These are phyloP conservation scores for Sarocladium kiliense DNA, from an alignment of 2,329 filamentous ascomycete species.

Conservation along the genomic window DNA sequence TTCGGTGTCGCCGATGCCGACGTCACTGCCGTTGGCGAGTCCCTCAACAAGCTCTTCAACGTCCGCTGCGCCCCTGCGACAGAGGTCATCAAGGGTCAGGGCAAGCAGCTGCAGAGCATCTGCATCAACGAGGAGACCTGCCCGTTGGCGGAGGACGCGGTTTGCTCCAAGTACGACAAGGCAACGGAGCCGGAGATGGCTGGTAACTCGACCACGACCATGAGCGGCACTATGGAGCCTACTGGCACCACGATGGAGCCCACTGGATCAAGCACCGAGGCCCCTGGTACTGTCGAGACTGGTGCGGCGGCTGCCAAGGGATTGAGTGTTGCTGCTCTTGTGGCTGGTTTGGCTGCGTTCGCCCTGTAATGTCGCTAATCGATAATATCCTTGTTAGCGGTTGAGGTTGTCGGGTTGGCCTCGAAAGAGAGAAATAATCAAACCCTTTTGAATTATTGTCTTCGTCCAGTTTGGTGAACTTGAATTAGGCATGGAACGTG, in stretches of 20 bases:
- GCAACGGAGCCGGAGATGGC: slow-evolving; percentile 16
- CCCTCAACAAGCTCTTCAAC: slow-evolving; percentile 46
- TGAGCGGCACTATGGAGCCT: slow-evolving; percentile 12
- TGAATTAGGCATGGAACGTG: too few relatives aligned
- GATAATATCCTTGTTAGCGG: not conserved
- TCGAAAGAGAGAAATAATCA: too few relatives aligned
- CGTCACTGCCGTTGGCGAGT: slow-evolving; percentile 39
- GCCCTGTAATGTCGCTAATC: slow-evolving; percentile 15
- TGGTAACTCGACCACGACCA: slow-evolving; percentile 14
- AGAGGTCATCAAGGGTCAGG: slow-evolving; percentile 38
- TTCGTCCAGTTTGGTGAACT: too few relatives aligned
- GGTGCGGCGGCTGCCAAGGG: slow-evolving; percentile 20
- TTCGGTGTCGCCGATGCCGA: slow-evolving; percentile 54
- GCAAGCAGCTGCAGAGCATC: slow-evolving; percentile 47
- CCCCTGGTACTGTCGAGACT: slow-evolving; percentile 11
- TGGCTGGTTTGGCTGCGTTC: slow-evolving; percentile 23
- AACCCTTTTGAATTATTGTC: too few relatives aligned
- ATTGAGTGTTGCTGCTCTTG: slow-evolving; percentile 17
- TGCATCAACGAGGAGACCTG: slow-evolving; percentile 46
- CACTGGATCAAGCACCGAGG: not conserved
- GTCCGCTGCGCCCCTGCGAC: slow-evolving; percentile 43
- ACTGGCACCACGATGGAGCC: slow-evolving; percentile 10
- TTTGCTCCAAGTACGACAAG: slow-evolving; percentile 39
- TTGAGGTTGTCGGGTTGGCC: too few relatives aligned
- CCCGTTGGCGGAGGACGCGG: slow-evolving; percentile 37